Base-by-base conservation (phyloP, 305 asterid species). In the Fraxinus angustifolia region DNA sequence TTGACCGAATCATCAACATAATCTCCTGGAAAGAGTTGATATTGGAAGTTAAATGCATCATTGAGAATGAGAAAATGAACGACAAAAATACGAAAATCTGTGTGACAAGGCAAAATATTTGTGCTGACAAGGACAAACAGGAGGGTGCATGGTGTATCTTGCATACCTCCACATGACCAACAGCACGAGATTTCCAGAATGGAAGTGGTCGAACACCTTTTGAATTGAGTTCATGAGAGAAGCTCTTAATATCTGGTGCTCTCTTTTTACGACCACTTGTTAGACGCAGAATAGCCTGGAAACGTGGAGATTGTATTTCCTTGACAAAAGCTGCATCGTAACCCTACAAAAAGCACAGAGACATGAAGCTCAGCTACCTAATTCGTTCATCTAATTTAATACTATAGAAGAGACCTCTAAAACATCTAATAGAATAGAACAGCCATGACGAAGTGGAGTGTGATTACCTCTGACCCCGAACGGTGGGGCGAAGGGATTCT, bases 221-320 rank as follows among this genome's bases (percentile, higher is more conserved):
- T 76, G 99, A 94, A 83, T 96, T 91, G 65, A 96, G 95, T 80
- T 96, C 99, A 83, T 96, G 99, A 77, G 99, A 96, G 89, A 96
- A 94, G 90, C 98, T 94, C 88, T 92, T 96, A 73, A 94, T 86
- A 23, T 96, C 98, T 14, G 91, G 91, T 48, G 82, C 87, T 82
- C 90, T 89, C 87, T 86, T 93, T 75, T 86, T 89, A 48, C 90
- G 95, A 77, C 97, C 96, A 83, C 98, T 94, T 19, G 99, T 96
- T 79, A 91, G 82, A 31, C 97, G 98, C 83, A 92, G 82, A 88
- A 96, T 87, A 42, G 98, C 98, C 87, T 94, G 99, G 90, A 90
- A 93, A 62, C 98, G 94, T 26, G 99, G 99, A 81, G 99, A 96
- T 85, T 92, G 98, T 89, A 96, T 90, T 91, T 96, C 99, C 89